Percentiles rank a stretch among this genome's conserved stretches.
These are phyloP conservation scores for Aspergillus transmontanensis DNA, from an alignment of 2,329 filamentous ascomycete species.

Conservation along the genomic window DNA sequence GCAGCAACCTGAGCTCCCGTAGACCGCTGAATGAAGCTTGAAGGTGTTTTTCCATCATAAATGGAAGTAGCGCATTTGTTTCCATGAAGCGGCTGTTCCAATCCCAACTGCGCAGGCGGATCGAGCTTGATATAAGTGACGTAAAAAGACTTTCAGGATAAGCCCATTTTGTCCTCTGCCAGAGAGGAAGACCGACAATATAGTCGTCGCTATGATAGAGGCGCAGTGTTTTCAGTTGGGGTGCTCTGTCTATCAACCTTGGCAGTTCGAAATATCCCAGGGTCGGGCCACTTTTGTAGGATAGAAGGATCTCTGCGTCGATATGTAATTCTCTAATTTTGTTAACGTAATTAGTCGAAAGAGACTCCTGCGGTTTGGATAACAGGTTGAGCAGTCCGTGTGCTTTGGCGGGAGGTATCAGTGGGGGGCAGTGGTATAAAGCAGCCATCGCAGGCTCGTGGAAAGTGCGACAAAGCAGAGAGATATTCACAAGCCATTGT, in stretches of 20 bases:
- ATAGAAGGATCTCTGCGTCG: conserved; percentile 62
- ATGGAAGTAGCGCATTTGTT: conserved; percentile 42
- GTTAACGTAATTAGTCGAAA: conserved; percentile 64
- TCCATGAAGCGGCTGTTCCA: conserved; percentile 58
- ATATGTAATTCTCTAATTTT: conserved; percentile 73
- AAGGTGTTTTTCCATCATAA: conserved; percentile 57
- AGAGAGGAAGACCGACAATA: conserved; percentile 34
- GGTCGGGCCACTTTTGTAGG: conserved; percentile 55
- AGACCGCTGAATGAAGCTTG: conserved; percentile 56
- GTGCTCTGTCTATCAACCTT: conserved; percentile 64
- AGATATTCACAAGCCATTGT: conserved; percentile 66
- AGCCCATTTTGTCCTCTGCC: conserved; percentile 59
- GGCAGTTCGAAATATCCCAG: conserved; percentile 59
- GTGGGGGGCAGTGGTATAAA: conserved; percentile 69
- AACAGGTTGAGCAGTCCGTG: conserved; percentile 58
- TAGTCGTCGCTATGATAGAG: conserved; percentile 70
- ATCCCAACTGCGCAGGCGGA: conserved; percentile 53
- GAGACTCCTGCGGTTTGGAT: conserved; percentile 52
- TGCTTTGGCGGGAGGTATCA: conserved; percentile 57
- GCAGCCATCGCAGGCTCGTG: conserved; percentile 72
- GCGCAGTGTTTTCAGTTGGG: conserved; percentile 69
- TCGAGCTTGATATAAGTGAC: conserved; percentile 56
- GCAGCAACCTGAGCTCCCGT: conserved; percentile 39
- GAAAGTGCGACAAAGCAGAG: conserved; percentile 66
- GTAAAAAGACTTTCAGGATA: conserved; percentile 69